phyloP scores from a whole-genome alignment of 2,329 filamentous ascomycete species.

The Phialocephala subalpina region DNA sequence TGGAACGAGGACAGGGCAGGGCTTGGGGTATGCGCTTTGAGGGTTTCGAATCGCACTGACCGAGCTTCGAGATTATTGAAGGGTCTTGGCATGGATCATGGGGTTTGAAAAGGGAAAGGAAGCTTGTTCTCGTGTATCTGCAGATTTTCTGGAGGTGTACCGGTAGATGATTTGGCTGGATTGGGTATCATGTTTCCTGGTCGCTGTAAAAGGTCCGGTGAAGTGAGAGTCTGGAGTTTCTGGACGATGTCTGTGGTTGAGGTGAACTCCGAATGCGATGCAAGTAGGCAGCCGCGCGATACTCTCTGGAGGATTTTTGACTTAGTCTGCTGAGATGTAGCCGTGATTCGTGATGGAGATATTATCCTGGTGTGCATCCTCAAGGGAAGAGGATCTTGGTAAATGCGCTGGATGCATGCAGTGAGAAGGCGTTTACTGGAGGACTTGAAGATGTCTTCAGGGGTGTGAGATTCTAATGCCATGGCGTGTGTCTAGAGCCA shows the following conservation, averaged over 20 bases:
- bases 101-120: too few relatives aligned
- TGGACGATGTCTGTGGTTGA: background rate
- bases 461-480: background rate
- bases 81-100: slow-evolving; percentile 12
- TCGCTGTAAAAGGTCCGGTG: background rate
- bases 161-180: too few relatives aligned
- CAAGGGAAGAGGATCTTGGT: slow-evolving; percentile 18
- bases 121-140: too few relatives aligned
- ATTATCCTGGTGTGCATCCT: slow-evolving; percentile 5
- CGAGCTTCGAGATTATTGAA: background rate
- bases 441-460: background rate
- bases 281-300: background rate
- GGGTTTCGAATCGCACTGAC: slow-evolving; percentile 1
- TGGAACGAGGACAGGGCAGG: slow-evolving; percentile 1
- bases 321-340: background rate
- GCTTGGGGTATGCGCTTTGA: slow-evolving; percentile 3
- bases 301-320: background rate
- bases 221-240: too few relatives aligned
- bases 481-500: background rate
- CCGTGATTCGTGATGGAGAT: background rate
- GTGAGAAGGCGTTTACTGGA: slow-evolving; percentile 20
- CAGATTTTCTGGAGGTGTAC: too few relatives aligned
- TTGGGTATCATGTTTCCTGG: background rate
- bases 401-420: slow-evolving; percentile 24
- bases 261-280: background rate